These are phyloP conservation scores for Aspergillus nidulans DNA, from an alignment of 495 filamentous ascomycete species.

Conservation along the genomic window DNA sequence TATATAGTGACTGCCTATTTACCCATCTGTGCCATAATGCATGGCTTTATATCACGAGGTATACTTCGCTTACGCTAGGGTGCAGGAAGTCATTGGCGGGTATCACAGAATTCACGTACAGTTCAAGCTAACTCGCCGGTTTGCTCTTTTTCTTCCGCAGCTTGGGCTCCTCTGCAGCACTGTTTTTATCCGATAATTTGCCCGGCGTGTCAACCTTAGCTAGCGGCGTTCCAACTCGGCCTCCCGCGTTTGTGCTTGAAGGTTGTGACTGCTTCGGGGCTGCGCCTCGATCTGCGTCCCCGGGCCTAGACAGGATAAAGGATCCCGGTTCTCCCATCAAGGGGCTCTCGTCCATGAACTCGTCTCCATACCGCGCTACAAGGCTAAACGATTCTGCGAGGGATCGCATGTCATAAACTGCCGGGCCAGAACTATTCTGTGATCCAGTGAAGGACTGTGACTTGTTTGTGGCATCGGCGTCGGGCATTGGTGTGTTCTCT, in stretches of 20 bases:
- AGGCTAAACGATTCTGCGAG: slow-evolving; percentile 66
- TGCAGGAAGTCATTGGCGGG: slow-evolving; percentile 15
- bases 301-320: slow-evolving; percentile 65
- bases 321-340: slow-evolving; percentile 79
- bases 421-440: slow-evolving; percentile 20
- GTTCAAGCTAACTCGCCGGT: slow-evolving; percentile 23
- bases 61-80: not conserved
- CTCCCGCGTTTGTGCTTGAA: slow-evolving; percentile 15
- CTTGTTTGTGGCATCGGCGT: slow-evolving; percentile 36
- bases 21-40: not conserved
- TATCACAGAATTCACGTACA: slow-evolving; percentile 21
- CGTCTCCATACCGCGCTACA: slow-evolving; percentile 60
- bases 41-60: not conserved
- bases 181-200: slow-evolving; percentile 28
- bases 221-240: slow-evolving; percentile 33
- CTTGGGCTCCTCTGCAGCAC: slow-evolving; percentile 30
- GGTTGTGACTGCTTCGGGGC: slow-evolving; percentile 15
- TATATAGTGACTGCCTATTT: not conserved
- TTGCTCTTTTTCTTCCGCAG: slow-evolving; percentile 34
- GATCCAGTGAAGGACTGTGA: slow-evolving; percentile 31
- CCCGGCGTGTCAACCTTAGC: slow-evolving; percentile 38
- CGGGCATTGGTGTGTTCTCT: slow-evolving; percentile 59
- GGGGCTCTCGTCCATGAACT: slow-evolving; percentile 90
- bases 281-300: slow-evolving; percentile 23
- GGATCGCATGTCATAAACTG: slow-evolving; percentile 47